Percentiles rank a stretch among this genome's conserved stretches.
Evolutionary conservation across 305 asterid species (phyloP).

Genomic region (Solanum hybrid): DNA sequence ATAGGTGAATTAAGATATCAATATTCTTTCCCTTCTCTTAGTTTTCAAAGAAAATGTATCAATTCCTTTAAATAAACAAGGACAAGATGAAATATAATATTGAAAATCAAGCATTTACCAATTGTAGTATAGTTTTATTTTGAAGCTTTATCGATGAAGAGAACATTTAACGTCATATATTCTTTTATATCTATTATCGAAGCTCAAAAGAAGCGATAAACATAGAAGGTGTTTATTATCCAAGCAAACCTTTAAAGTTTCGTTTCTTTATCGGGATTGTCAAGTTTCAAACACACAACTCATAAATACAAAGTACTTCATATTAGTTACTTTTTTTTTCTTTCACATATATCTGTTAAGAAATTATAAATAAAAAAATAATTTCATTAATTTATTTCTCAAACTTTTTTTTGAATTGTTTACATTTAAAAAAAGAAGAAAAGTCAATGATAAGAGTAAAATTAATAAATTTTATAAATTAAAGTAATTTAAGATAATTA

Average conservation of each 20-base stretch:
- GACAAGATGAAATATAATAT: background rate
- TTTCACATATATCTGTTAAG: background rate
- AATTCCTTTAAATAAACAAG: background rate
- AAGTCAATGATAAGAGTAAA: background rate
- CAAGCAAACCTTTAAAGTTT: no score
- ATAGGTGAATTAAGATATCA: background rate
- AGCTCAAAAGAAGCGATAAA: no score
- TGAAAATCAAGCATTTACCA: background rate
- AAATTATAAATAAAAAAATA: background rate
- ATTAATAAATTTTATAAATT: background rate
- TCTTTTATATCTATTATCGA: no score
- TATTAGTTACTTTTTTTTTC: no score
- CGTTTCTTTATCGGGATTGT: fast-evolving
- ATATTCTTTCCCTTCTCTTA: background rate
- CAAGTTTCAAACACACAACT: no score
- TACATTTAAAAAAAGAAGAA: no score
- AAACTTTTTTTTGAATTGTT: background rate
- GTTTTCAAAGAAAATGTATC: background rate
- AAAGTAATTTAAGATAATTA: background rate
- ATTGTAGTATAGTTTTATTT: background rate
- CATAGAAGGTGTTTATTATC: no score
- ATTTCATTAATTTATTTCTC: background rate
- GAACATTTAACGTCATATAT: no score
- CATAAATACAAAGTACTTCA: no score
- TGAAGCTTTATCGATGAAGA: background rate